These are phyloP conservation scores for Quercus cerris DNA, from an alignment of 306 rosid genomes.

Conservation along the genomic window DNA sequence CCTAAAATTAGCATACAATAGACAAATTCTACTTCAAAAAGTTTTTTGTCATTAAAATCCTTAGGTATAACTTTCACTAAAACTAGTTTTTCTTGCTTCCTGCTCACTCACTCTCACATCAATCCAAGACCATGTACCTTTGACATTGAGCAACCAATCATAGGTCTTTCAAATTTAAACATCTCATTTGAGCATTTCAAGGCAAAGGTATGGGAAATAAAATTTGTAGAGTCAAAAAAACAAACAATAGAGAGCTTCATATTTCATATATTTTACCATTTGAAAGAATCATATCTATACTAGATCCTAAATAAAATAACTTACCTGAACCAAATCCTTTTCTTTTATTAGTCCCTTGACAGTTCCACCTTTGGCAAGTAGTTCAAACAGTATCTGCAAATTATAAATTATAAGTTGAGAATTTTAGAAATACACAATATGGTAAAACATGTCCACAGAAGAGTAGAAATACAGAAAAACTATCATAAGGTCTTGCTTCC, in stretches of 20 bases:
- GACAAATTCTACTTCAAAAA: background rate
- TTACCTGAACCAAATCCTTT: conserved; percentile 91
- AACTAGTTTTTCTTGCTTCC: background rate
- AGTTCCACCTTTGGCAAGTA: conserved; percentile 89
- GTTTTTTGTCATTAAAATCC: background rate
- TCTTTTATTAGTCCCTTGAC: conserved; percentile 77
- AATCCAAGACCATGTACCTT: background rate
- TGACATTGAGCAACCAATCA: background rate
- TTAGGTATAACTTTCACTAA: background rate
- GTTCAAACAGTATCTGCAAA: conserved; percentile 80
- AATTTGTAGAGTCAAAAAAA: background rate
- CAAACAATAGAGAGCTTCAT: background rate
- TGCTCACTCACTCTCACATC: background rate
- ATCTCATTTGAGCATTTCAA: background rate
- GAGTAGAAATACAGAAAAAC: background rate
- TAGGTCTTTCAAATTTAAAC: background rate
- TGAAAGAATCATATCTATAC: background rate
- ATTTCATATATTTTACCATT: background rate
- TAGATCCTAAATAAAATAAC: conserved; percentile 16
- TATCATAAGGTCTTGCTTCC: conserved; percentile 6
- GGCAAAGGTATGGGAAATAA: background rate
- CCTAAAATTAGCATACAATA: background rate
- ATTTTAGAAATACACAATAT: conserved; percentile 7
- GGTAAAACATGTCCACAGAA: background rate
- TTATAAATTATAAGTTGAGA: conserved; percentile 17